Conservation (phyloP, 352 stramenopile species). For the Pythium biforme region DNA sequence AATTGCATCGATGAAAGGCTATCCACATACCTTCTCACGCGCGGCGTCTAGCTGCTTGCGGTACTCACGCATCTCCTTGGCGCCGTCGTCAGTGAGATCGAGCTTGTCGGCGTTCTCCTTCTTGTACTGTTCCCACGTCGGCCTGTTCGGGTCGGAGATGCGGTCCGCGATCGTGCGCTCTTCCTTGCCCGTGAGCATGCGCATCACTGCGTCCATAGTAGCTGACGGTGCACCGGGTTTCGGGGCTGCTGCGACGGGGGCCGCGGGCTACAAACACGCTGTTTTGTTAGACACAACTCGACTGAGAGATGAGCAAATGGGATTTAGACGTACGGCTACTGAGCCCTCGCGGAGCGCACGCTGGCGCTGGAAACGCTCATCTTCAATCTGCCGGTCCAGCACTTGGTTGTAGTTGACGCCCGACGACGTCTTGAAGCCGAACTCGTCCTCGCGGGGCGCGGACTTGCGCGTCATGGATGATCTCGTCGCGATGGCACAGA, state of each 20-base stretch:
- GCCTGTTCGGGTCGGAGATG: constrained; percentile 91
- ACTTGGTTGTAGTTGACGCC: constrained; percentile 85
- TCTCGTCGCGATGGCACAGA: not conserved
- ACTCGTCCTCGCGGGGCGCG: constrained; percentile 42
- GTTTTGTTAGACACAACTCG: not conserved
- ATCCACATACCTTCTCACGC: constrained; percentile 67
- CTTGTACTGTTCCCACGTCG: constrained; percentile 97
- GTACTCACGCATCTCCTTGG: constrained; percentile 95
- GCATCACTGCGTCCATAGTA: constrained; percentile 94
- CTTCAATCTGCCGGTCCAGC: constrained; percentile 78
- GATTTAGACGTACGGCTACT: not conserved
- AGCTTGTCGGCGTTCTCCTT: constrained; percentile 95
- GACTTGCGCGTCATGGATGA: constrained; percentile 30
- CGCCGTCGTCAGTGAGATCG: constrained; percentile 80
- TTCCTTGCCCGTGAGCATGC: constrained; percentile 91
- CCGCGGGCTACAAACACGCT: constrained; percentile 17
- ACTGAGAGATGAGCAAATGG: not conserved
- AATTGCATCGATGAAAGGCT: not conserved
- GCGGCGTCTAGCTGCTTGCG: constrained; percentile 90
- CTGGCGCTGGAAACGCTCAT: constrained; percentile 81
- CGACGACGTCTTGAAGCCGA: constrained; percentile 73
- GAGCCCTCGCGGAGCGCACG: constrained; percentile 46
- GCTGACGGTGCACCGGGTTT: constrained; percentile 48
- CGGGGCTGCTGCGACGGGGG: constrained; percentile 3
- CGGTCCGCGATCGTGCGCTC: constrained; percentile 93